Conservation (phyloP, 257 asterid genomes). For the Mitragyna speciosa region DNA sequence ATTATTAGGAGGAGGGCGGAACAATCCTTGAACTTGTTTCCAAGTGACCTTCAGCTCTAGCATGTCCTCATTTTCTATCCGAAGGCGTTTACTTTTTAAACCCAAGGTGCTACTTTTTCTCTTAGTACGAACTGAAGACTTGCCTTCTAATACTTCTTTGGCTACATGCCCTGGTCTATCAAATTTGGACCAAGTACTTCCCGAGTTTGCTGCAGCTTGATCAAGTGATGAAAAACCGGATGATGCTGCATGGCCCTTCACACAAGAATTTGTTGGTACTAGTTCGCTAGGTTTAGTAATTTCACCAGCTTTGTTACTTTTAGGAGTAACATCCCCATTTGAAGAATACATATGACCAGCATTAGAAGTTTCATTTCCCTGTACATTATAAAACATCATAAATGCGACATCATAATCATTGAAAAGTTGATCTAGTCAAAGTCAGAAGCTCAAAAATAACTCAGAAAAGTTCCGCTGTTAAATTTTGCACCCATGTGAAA, state of each 20-base stretch:
- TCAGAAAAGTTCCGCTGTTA: not conserved
- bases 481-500: not conserved
- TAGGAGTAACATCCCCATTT: conserved; percentile 42
- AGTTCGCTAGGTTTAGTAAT: conserved; percentile 36
- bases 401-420: not conserved
- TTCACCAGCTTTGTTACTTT: conserved; percentile 38
- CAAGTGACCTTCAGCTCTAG: conserved; percentile 75
- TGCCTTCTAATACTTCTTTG: conserved; percentile 47
- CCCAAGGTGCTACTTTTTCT: conserved; percentile 59
- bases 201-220: conserved; percentile 36
- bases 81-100: conserved; percentile 59
- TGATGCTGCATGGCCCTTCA: conserved; percentile 34
- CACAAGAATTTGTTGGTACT: conserved; percentile 28
- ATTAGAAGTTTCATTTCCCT: conserved; percentile 61
- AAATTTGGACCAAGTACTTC: conserved; percentile 34
- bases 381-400: conserved; percentile 17
- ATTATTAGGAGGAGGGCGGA: conserved; percentile 63
- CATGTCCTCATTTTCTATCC: conserved; percentile 55
- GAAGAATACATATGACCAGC: conserved; percentile 33
- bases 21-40: conserved; percentile 77
- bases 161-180: conserved; percentile 35
- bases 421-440: not conserved
- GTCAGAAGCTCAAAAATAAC: not conserved
- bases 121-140: conserved; percentile 42
- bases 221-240: conserved; percentile 26